phyloP scores from a whole-genome alignment of 2,329 filamentous ascomycete genomes.

The Venturia oleaginea region DNA sequence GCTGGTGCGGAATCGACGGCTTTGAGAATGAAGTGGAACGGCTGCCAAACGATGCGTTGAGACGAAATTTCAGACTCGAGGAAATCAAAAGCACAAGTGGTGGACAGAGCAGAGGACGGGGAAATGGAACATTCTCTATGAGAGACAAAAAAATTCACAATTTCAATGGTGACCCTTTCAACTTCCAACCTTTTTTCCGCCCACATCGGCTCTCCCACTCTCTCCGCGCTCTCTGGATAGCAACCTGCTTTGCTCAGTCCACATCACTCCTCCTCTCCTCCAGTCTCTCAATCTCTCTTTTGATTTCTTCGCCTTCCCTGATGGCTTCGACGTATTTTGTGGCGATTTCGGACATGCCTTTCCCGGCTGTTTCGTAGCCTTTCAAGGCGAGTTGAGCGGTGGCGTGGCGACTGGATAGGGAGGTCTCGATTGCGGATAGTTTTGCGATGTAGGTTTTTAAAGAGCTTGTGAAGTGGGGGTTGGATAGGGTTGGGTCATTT shows the following conservation, averaged over 20 bases:
- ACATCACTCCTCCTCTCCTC: conserved; percentile 16
- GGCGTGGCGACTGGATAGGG: conserved; percentile 24
- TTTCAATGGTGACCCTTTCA: not conserved
- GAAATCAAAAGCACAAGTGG: not conserved
- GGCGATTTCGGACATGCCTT: conserved; percentile 31
- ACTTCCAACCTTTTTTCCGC: not conserved
- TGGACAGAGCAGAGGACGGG: not conserved
- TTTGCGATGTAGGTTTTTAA: conserved; percentile 25
- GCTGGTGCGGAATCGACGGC: too few species aligned
- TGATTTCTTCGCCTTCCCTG: conserved; percentile 26
- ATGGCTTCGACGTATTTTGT: conserved; percentile 29
- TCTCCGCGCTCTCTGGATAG: not conserved
- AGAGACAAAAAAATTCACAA: not conserved
- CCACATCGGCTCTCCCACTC: not conserved
- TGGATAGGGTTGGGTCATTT: conserved; percentile 21
- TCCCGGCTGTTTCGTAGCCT: conserved; percentile 27
- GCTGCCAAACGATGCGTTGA: not conserved
- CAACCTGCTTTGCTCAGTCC: not conserved
- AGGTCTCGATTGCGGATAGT: conserved; percentile 23
- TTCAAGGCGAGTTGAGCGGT: conserved; percentile 27
- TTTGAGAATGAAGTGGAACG: too few species aligned
- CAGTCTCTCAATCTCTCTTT: conserved; percentile 23
- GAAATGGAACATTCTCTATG: not conserved
- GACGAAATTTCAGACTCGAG: not conserved
- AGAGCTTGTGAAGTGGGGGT: conserved; percentile 21